Evolutionary conservation across 768 basidiomycete species (phyloP).

Genomic region (Gymnopilus dilepis): DNA sequence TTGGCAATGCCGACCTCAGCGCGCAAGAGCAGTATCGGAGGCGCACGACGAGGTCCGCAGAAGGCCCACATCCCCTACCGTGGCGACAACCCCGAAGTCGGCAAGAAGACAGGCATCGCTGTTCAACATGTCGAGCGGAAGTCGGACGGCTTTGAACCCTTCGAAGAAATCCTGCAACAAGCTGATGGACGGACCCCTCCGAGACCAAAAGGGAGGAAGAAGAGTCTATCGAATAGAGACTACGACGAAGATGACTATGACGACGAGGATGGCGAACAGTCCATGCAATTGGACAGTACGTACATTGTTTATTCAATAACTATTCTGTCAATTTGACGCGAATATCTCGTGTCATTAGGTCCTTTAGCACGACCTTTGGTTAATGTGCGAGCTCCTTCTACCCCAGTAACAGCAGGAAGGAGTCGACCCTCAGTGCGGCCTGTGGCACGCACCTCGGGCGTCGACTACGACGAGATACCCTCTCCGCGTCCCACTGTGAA

Average conservation of each 20-base stretch:
- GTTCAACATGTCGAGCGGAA: constrained; percentile 71
- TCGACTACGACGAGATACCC: constrained; percentile 67
- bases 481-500: constrained; percentile 52
- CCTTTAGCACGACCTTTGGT: constrained; percentile 46
- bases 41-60: constrained; percentile 58
- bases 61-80: constrained; percentile 79
- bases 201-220: constrained; percentile 55
- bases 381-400: constrained; percentile 44
- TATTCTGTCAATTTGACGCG: background rate
- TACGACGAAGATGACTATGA: constrained; percentile 48
- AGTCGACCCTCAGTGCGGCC: constrained; percentile 49
- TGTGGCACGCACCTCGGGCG: constrained; percentile 54
- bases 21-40: constrained; percentile 52
- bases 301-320: constrained; percentile 13
- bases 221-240: constrained; percentile 43
- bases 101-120: constrained; percentile 80
- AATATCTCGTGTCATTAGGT: constrained; percentile 31
- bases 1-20: constrained; percentile 46
- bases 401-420: constrained; percentile 45
- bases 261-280: constrained; percentile 70
- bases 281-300: constrained; percentile 81
- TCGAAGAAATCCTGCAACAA: constrained; percentile 74
- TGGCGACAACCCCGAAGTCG: constrained; percentile 76
- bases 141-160: constrained; percentile 85
- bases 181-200: constrained; percentile 72